phyloP scores from a whole-genome alignment of 116 monocot species.

The Cymodocea nodosa region DNA sequence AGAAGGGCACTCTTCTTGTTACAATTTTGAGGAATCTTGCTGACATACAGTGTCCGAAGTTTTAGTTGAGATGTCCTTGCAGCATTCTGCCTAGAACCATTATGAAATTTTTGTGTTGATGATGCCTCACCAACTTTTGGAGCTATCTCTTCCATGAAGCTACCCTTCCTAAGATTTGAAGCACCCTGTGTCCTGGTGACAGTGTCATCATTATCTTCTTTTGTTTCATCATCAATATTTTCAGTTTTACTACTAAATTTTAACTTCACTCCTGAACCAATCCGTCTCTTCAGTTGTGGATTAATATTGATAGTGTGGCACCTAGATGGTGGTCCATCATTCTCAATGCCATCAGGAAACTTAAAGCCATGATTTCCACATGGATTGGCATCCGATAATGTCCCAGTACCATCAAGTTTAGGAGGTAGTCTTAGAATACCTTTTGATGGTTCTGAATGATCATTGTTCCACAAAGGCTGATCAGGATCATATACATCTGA shows the following conservation, averaged over 20 bases:
- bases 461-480: conserved; percentile 85
- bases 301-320: conserved; percentile 17
- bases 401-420: conserved; percentile 29
- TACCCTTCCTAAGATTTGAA: conserved; percentile 1
- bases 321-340: conserved; percentile 12
- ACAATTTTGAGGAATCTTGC: conserved; percentile 64
- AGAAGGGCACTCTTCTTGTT: conserved; percentile 54
- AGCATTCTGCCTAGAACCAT: conserved; percentile 24
- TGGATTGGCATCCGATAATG: conserved; percentile 36
- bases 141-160: neutral
- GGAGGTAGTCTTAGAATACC: conserved; percentile 32
- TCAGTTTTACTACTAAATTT: conserved; percentile 16
- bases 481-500: conserved; percentile 98
- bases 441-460: conserved; percentile 33
- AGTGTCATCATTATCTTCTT: conserved; percentile 19
- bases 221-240: conserved; percentile 24
- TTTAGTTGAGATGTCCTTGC: conserved; percentile 50
- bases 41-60: conserved; percentile 71
- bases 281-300: conserved; percentile 44
- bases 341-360: conserved; percentile 21
- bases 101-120: conserved; percentile 8
- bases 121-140: conserved; percentile 2
- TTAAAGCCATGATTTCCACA: conserved; percentile 11
- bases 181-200: conserved; percentile 9
- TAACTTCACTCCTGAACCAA: conserved; percentile 27